Percentiles rank a stretch among this genome's conserved stretches.
Evolutionary conservation across 176 grass and related monocot genomes (phyloP).

Genomic region (Urochloa ruziziensis): DNA sequence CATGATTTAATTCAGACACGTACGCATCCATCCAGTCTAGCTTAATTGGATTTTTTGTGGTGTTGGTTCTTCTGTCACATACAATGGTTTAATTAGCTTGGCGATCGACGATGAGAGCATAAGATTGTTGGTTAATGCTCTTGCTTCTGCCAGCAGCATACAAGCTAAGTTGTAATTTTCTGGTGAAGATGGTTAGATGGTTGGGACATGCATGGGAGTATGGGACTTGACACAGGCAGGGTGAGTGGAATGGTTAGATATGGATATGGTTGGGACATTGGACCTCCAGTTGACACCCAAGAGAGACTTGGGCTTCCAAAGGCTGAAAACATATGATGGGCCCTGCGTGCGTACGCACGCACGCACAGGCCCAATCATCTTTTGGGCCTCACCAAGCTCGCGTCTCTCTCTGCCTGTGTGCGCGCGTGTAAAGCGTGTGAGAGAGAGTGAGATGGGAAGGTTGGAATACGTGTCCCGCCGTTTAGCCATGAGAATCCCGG

Average conservation of each 20-base stretch:
- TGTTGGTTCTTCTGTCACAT: background rate
- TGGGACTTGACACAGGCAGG: no score
- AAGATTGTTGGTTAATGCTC: background rate
- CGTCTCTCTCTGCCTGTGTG: no score
- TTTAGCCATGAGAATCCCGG: constrained; percentile 19
- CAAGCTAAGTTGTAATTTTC: background rate
- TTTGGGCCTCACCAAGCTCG: background rate
- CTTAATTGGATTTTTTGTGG: background rate
- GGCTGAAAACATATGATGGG: background rate
- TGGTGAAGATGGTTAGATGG: background rate
- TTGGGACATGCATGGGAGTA: no score
- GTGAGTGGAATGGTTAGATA: no score
- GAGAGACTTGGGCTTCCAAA: background rate
- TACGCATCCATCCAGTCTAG: no score
- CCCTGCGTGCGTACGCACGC: background rate
- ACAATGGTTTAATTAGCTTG: background rate
- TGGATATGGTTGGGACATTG: no score
- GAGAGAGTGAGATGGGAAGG: background rate
- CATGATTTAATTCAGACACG: background rate
- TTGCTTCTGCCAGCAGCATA: background rate
- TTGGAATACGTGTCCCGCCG: constrained; percentile 14
- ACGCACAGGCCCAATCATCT: background rate
- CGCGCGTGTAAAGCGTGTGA: background rate
- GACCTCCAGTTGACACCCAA: no score
- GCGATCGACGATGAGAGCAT: background rate